Conservation (phyloP, 192 early-diverging fungal species). For the Umbelopsis ramanniana region DNA sequence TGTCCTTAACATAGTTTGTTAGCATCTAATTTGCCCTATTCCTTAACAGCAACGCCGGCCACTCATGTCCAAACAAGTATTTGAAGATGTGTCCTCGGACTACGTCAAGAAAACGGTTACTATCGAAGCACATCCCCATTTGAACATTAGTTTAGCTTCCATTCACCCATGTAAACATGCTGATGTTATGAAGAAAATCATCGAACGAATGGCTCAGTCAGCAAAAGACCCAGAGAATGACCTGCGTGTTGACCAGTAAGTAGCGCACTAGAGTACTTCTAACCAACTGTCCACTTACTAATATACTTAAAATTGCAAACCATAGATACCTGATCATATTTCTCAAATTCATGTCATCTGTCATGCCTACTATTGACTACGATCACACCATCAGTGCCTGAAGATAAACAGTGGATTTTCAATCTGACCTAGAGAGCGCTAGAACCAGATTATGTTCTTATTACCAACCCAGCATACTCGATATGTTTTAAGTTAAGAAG, state of each 20-base stretch:
- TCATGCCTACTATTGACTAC: slow-evolving; percentile 98
- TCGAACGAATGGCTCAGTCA: slow-evolving; percentile 77
- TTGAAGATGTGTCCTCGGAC: slow-evolving; percentile 98
- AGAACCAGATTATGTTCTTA: background rate
- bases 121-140: slow-evolving; percentile 94
- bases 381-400: slow-evolving; percentile 91
- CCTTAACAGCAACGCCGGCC: slow-evolving; percentile 65
- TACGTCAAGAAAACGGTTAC: slow-evolving; percentile 99
- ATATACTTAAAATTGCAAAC: background rate
- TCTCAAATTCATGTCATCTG: slow-evolving; percentile 96
- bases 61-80: slow-evolving; percentile 88
- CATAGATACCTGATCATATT: slow-evolving; percentile 87
- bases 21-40: background rate
- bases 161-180: slow-evolving; percentile 99
- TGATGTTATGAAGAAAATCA: slow-evolving; percentile 95
- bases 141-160: slow-evolving; percentile 83
- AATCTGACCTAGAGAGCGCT: background rate
- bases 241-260: slow-evolving; percentile 90
- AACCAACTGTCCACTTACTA: background rate
- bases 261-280: background rate
- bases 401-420: slow-evolving; percentile 4
- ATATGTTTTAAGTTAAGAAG: background rate
- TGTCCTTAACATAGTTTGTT: background rate
- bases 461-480: background rate
- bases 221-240: slow-evolving; percentile 60